These are phyloP conservation scores for Daldinia eschscholtzii DNA, from an alignment of 2,329 filamentous ascomycete species.

Conservation along the genomic window DNA sequence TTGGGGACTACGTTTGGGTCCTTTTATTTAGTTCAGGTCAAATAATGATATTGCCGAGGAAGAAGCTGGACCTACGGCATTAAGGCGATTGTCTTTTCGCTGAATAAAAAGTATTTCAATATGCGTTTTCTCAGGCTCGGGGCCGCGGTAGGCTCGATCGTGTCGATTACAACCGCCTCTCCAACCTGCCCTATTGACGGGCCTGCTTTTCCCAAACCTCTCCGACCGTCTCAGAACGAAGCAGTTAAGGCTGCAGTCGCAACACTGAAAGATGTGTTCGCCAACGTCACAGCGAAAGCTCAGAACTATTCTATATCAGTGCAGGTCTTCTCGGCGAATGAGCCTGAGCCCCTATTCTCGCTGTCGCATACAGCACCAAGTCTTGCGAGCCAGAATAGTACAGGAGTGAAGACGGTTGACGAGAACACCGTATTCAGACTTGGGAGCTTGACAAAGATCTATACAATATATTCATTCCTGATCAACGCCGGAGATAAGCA, in stretches of 20 bases:
- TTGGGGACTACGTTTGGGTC: not conserved
- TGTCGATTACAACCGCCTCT: constrained; percentile 29
- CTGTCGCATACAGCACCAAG: constrained; percentile 54
- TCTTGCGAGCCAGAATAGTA: constrained; percentile 45
- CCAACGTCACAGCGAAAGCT: constrained; percentile 42
- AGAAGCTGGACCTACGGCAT: not conserved
- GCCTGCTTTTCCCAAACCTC: constrained; percentile 48
- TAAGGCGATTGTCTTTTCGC: not conserved
- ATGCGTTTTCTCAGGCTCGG: constrained; percentile 27
- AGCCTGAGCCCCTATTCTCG: constrained; percentile 51
- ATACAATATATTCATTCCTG: constrained; percentile 55
- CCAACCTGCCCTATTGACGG: constrained; percentile 50
- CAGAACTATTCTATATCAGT: constrained; percentile 55
- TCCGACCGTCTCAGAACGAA: constrained; percentile 41
- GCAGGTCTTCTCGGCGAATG: constrained; percentile 55
- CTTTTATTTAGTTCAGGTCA: constrained; percentile 16
- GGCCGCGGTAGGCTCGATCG: constrained; percentile 27
- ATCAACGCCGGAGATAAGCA: constrained; percentile 49
- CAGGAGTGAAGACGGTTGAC: constrained; percentile 54
- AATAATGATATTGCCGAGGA: constrained; percentile 14
- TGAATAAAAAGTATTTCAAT: not conserved
- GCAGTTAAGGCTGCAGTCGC: constrained; percentile 44
- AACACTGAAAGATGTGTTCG: constrained; percentile 44
- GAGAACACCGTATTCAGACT: constrained; percentile 59
- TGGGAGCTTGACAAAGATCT: constrained; percentile 59